These are phyloP conservation scores for Logfia minima DNA, from an alignment of 129 eudicot species.

Conservation along the genomic window DNA sequence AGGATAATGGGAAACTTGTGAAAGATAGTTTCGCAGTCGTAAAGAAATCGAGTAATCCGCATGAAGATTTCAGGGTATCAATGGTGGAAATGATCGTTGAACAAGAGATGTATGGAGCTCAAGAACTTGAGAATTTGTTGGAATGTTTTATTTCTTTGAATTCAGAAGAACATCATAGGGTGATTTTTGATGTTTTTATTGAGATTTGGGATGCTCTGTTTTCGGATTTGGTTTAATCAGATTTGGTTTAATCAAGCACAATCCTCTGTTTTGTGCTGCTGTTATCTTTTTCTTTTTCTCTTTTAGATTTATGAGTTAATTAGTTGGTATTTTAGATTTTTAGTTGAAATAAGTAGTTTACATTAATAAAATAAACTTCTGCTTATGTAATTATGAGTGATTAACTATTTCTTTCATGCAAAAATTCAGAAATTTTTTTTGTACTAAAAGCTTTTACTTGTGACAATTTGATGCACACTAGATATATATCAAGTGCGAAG, in stretches of 20 bases:
- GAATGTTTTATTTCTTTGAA: slow-evolving; percentile 65
- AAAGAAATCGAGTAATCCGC: slow-evolving; percentile 79
- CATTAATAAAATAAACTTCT: slow-evolving; percentile 17
- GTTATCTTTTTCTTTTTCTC: not conserved
- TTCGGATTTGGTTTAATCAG: slow-evolving; percentile 34
- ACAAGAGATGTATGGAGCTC: slow-evolving; percentile 56
- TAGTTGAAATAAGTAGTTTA: slow-evolving; percentile 14
- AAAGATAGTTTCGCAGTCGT: slow-evolving; percentile 69
- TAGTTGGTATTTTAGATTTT: slow-evolving; percentile 15
- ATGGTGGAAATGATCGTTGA: slow-evolving; percentile 96
- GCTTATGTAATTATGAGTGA: not conserved
- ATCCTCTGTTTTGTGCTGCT: slow-evolving; percentile 24
- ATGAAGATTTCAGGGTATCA: slow-evolving; percentile 75
- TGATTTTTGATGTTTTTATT: slow-evolving; percentile 59
- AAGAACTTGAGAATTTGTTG: slow-evolving; percentile 67
- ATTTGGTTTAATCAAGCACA: slow-evolving; percentile 26
- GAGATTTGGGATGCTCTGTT: slow-evolving; percentile 80
- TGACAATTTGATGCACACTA: not conserved
- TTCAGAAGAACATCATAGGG: slow-evolving; percentile 56
- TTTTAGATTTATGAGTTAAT: not conserved
- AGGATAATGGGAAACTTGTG: slow-evolving; percentile 37
- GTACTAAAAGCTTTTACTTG: not conserved
- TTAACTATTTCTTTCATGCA: not conserved
- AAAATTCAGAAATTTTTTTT: not conserved
- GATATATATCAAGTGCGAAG: not conserved